Percentiles rank a stretch among this genome's conserved stretches.
Evolutionary conservation across 2,329 filamentous ascomycete genomes (phyloP).

Genomic region (Penicillium sp.): DNA sequence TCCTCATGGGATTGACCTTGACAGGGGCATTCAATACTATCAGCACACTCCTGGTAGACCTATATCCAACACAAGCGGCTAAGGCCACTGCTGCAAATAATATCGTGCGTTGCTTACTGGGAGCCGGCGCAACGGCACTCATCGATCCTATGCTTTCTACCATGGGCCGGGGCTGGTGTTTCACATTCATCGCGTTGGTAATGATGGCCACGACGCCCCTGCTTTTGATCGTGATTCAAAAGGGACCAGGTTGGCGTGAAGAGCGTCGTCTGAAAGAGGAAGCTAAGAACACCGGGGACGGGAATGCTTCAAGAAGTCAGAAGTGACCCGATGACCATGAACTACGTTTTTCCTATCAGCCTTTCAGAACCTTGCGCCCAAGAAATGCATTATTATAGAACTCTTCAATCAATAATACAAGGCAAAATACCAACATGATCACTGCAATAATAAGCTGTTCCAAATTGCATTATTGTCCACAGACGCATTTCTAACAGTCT

Average conservation of each 20-base stretch:
- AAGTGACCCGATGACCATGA: constrained; percentile 2
- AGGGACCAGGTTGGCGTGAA: constrained; percentile 47
- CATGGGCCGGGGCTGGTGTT: constrained; percentile 35
- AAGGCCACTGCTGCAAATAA: constrained; percentile 48
- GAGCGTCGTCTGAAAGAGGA: constrained; percentile 34
- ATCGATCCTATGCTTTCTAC: constrained; percentile 42
- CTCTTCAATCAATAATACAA: not conserved
- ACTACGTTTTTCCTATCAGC: not conserved
- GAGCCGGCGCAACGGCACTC: constrained; percentile 44
- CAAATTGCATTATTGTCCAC: not conserved
- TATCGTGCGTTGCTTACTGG: constrained; percentile 44
- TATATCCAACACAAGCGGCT: constrained; percentile 43
- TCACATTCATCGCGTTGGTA: constrained; percentile 44
- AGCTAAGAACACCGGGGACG: constrained; percentile 12
- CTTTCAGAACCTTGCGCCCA: not conserved
- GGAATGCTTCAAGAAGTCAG: not conserved
- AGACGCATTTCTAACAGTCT: not conserved
- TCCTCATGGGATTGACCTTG: constrained; percentile 40
- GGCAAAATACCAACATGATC: not conserved
- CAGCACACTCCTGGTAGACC: constrained; percentile 49
- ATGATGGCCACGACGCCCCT: constrained; percentile 42
- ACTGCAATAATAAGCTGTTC: not conserved
- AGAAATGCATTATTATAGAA: not conserved
- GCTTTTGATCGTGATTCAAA: constrained; percentile 40
- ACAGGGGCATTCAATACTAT: constrained; percentile 45